These are phyloP conservation scores for Aspergillus indologenus DNA, from an alignment of 495 filamentous ascomycete species.

Conservation along the genomic window DNA sequence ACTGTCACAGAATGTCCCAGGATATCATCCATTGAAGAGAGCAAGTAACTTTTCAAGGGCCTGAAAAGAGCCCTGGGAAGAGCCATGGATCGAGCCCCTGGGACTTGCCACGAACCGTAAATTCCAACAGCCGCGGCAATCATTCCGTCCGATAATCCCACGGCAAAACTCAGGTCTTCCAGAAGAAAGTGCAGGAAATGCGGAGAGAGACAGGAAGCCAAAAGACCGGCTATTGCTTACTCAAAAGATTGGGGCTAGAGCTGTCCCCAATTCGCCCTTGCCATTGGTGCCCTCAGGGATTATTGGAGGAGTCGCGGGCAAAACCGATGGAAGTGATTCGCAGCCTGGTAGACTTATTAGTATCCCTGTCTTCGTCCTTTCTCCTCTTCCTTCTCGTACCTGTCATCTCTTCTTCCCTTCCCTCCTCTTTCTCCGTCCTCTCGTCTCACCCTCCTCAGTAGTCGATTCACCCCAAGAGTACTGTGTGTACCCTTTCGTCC, in stretches of 20 bases:
- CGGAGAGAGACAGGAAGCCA: slow-evolving; percentile 6
- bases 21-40: no score
- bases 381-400: slow-evolving; percentile 5
- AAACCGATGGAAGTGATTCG: background rate
- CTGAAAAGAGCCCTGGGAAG: background rate
- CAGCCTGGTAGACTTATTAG: slow-evolving; percentile 1
- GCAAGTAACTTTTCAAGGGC: no score
- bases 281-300: slow-evolving; percentile 23
- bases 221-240: slow-evolving; percentile 16
- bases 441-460: slow-evolving; percentile 14
- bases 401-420: slow-evolving; percentile 10
- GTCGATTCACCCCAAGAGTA: background rate
- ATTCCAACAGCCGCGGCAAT: slow-evolving; percentile 1
- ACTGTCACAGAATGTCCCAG: no score
- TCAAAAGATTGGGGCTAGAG: slow-evolving; percentile 24
- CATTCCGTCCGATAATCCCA: background rate
- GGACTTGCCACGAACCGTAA: background rate
- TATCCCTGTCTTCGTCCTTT: slow-evolving; percentile 18
- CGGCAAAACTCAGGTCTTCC: background rate
- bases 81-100: slow-evolving; percentile 13
- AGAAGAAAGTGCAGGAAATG: slow-evolving; percentile 9
- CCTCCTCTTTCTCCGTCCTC: slow-evolving; percentile 22
- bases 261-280: slow-evolving; percentile 8
- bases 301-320: slow-evolving; percentile 10
- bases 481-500: slow-evolving; percentile 13